Evolutionary conservation across 768 basidiomycete genomes (phyloP).

Genomic region (Tricholoma flavovirens): DNA sequence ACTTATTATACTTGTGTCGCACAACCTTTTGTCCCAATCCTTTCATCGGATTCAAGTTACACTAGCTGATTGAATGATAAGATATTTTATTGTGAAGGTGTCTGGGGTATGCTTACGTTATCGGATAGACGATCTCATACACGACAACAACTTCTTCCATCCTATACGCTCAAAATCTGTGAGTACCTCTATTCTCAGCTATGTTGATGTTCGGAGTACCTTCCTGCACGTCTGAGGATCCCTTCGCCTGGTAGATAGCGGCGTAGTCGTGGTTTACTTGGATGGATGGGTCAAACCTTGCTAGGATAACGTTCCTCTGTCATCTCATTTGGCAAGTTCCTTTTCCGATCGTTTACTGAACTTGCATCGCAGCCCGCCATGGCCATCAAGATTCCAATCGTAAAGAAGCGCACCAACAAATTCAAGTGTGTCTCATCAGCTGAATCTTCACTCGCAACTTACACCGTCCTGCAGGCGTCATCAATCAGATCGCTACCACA

Average conservation of each 20-base stretch:
- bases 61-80: not conserved
- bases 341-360: conserved; percentile 14
- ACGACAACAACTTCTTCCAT: conserved; percentile 34
- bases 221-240: conserved; percentile 9
- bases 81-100: conserved; percentile 5
- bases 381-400: conserved; percentile 55
- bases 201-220: conserved; percentile 11
- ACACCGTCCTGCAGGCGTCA: conserved; percentile 63
- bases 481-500: conserved; percentile 96
- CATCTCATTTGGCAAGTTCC: conserved; percentile 18
- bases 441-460: conserved; percentile 5
- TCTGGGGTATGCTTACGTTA: conserved; percentile 24
- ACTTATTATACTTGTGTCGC: not conserved
- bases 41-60: too few species aligned
- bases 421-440: conserved; percentile 74
- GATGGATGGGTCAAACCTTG: conserved; percentile 15
- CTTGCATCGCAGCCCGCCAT: conserved; percentile 34
- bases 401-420: conserved; percentile 95
- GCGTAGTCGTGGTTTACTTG: not conserved
- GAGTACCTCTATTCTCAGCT: conserved; percentile 32
- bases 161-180: conserved; percentile 49
- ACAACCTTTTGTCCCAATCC: not conserved
- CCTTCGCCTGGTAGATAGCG: conserved; percentile 9
- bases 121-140: not conserved
- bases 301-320: conserved; percentile 30